These are phyloP conservation scores for Heterobasidion parviporum DNA, from an alignment of 1,284 basidiomycete species.

Conservation along the genomic window DNA sequence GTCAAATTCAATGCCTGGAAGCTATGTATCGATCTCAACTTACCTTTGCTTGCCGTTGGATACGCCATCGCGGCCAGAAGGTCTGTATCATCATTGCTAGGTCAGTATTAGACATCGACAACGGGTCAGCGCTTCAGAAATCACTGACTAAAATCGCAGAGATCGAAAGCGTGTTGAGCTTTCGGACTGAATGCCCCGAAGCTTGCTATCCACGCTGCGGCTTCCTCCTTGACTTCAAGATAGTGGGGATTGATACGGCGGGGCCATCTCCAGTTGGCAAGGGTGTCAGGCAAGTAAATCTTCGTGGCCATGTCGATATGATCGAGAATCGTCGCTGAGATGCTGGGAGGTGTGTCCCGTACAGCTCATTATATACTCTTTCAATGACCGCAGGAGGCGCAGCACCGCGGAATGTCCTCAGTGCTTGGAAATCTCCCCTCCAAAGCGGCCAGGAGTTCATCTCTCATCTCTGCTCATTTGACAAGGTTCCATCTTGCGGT, in stretches of 20 bases:
- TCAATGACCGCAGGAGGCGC: too few species aligned
- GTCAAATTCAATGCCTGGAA: not conserved
- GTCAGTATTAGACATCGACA: not conserved
- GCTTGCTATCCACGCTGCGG: conserved; percentile 13
- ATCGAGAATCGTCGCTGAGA: too few species aligned
- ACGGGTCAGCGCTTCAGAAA: too few species aligned
- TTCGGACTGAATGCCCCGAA: conserved; percentile 13
- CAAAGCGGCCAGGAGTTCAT: too few species aligned
- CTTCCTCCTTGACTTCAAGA: conserved; percentile 10
- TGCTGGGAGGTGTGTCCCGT: too few species aligned
- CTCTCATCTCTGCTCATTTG: too few species aligned
- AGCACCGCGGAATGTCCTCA: too few species aligned
- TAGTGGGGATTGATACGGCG: conserved; percentile 13
- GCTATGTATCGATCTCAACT: not conserved
- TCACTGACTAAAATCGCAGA: conserved; percentile 14
- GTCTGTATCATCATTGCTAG: conserved; percentile 3
- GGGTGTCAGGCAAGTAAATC: conserved; percentile 11
- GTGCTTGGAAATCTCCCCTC: too few species aligned
- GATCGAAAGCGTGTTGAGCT: conserved; percentile 14
- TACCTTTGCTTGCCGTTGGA: conserved; percentile 10
- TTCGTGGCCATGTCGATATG: not conserved
- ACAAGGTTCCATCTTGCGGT: too few species aligned
- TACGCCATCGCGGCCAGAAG: conserved; percentile 13
- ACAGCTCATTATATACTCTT: too few species aligned
- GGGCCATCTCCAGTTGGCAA: conserved; percentile 15